These are phyloP conservation scores for Corinectria fuckeliana DNA, from an alignment of 2,329 filamentous ascomycete species.

Conservation along the genomic window DNA sequence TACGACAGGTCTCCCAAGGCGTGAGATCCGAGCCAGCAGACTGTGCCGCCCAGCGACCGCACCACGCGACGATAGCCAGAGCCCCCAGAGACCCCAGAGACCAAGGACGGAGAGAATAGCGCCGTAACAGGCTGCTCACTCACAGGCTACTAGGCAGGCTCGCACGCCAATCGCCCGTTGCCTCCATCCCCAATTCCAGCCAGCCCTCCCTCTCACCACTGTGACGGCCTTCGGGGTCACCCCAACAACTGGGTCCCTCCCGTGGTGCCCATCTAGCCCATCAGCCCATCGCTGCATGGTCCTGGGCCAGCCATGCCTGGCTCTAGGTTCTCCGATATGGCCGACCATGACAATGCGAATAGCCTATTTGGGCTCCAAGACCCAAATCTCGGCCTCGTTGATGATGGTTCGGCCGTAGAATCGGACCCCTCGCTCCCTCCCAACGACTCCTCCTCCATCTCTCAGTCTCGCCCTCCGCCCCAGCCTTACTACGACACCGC, in stretches of 20 bases:
- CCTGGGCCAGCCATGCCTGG: constrained; percentile 37
- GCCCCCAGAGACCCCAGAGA: no score
- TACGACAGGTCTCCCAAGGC: constrained; percentile 1
- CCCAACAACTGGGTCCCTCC: constrained; percentile 25
- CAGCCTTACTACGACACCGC: constrained; percentile 45
- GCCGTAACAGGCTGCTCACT: no score
- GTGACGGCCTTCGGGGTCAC: constrained; percentile 18
- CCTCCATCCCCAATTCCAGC: constrained; percentile 6
- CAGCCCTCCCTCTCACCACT: constrained; percentile 28
- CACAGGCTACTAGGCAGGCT: no score
- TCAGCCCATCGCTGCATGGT: constrained; percentile 42
- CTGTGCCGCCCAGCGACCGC: constrained; percentile 13
- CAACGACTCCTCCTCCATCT: constrained; percentile 45
- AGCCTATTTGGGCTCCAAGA: constrained; percentile 55
- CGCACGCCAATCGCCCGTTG: constrained; percentile 15
- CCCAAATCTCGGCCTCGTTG: constrained; percentile 47
- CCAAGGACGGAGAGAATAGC: constrained; percentile 4
- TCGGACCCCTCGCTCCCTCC: constrained; percentile 39
- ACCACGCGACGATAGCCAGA: constrained; percentile 9
- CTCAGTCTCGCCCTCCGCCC: constrained; percentile 33
- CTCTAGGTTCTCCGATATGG: constrained; percentile 44
- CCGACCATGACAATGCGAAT: constrained; percentile 48
- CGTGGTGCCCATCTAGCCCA: constrained; percentile 29
- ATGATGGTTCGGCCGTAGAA: constrained; percentile 43
- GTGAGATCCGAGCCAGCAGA: constrained; percentile 12